Evolutionary conservation across 169 alveolate genomes (phyloP).

Genomic region (Eimeria tenella): DNA sequence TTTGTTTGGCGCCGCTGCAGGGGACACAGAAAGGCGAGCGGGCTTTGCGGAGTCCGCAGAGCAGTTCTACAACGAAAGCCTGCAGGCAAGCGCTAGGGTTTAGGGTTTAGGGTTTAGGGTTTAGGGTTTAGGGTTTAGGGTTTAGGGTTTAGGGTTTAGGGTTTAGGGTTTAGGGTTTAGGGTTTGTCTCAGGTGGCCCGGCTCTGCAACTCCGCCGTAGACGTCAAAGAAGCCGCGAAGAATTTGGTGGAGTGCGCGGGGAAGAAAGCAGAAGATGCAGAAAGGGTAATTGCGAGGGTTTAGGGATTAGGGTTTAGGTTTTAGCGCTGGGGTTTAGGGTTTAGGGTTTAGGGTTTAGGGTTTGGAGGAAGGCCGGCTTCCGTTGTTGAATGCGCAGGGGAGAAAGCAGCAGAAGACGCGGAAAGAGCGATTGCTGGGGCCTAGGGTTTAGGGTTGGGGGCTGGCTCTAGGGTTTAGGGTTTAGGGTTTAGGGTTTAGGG

Average conservation of each 20-base stretch:
- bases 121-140: not conserved
- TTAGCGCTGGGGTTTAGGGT: too few species aligned
- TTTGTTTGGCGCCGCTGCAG: not conserved
- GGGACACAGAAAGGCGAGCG: not conserved
- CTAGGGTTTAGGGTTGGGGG: too few species aligned
- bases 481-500: too few species aligned
- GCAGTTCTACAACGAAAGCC: not conserved
- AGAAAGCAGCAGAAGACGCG: too few species aligned
- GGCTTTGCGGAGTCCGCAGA: not conserved
- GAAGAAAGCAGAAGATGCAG: not conserved
- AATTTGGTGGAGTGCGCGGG: not conserved
- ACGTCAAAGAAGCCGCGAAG: not conserved
- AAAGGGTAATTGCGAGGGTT: not conserved
- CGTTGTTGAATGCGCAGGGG: too few species aligned
- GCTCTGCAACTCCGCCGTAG: not conserved
- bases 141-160: conserved; percentile 12
- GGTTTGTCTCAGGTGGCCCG: not conserved
- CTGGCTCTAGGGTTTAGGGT: too few species aligned
- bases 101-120: not conserved
- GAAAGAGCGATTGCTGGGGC: too few species aligned
- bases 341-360: not conserved
- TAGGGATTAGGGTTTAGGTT: not conserved
- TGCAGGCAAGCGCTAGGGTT: too few species aligned
- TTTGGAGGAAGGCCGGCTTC: too few species aligned
- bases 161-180: conserved; percentile 14